Evolutionary conservation across 192 early-diverging fungal species (phyloP).

Genomic region (Backusella australiensis): DNA sequence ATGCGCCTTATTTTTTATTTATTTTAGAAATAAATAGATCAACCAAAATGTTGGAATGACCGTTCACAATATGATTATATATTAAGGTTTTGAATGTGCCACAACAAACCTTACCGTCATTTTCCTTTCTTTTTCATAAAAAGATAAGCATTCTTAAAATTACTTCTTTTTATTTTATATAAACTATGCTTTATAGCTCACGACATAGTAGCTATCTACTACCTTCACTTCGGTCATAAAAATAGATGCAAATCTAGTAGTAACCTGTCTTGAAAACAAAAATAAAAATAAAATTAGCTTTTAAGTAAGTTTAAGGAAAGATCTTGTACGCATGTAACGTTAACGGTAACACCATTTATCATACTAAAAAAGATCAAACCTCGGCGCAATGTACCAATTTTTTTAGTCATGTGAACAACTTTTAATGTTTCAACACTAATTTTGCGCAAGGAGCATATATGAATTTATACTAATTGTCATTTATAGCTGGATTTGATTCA

Average conservation of each 20-base stretch:
- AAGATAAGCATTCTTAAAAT: neutral
- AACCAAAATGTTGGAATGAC: neutral
- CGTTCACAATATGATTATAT: neutral
- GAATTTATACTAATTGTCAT: too few species aligned
- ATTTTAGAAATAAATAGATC: neutral
- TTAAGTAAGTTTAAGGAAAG: neutral
- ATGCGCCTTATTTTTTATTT: neutral
- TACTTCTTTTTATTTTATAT: neutral
- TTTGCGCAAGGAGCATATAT: neutral
- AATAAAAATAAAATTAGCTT: neutral
- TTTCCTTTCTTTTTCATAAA: neutral
- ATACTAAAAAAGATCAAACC: neutral
- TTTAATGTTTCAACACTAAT: neutral
- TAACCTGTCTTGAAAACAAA: neutral
- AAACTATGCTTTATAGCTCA: neutral
- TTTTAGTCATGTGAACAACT: neutral
- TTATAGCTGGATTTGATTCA: too few species aligned
- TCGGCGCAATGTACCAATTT: neutral
- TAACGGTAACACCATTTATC: neutral
- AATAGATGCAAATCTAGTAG: neutral
- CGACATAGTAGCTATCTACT: neutral
- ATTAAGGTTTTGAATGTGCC: neutral
- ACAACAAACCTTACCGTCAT: neutral
- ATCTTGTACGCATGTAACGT: neutral
- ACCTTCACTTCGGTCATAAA: neutral